Base-by-base conservation (phyloP, 169 alveolate species). In the Cryptosporidium xiaoi region DNA sequence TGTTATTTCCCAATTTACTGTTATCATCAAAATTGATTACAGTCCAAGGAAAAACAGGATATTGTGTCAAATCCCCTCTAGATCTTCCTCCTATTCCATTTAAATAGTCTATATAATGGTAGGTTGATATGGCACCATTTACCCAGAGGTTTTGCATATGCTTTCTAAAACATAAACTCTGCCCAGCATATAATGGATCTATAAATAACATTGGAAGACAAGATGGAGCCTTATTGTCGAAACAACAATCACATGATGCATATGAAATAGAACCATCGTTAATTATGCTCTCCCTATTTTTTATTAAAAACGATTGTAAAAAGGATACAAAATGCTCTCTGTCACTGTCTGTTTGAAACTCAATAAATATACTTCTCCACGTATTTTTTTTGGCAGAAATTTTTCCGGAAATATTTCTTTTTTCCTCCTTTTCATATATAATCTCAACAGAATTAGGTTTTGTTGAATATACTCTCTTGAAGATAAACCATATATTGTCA, bases 21-120 rank as follows among this genome's bases (percentile, higher is more conserved):
- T 51, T 56, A 16, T 95, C 90, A 18, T 51, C 83, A 90, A 95
- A 97, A 77, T 96, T 96, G 15, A 93, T 82, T 2, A 97, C 65
- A 16, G 97, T 93, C 99, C 99, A 98, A 3, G 99, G 99, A 83
- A 95, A 96, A 4, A 98, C 95, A 8, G 99, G 99, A 90, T 98
- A 98, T 67, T 98, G 98, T 4, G 98, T 93, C 67, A 97, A 92
- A 90, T 98, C 99, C 58, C 96, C 93, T 68, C 93, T 93, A 51
- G 98, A 93, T 64, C 99, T 91, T 44, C 98, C 98, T 16, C 97
- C 96, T 29, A 96, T 91, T 51, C 95, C 90, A 91, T 98, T 98
- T 64, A 97, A 89, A 71, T 93, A 92, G 94, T 95, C 98, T 56
- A 98, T 56, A 82, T 97, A 96, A 60, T 97, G 98, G 90, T 95